Percentiles rank a stretch among this genome's conserved stretches.
phyloP scores from a whole-genome alignment of 2,329 filamentous ascomycete genomes.

The Scytalidium lignicola region DNA sequence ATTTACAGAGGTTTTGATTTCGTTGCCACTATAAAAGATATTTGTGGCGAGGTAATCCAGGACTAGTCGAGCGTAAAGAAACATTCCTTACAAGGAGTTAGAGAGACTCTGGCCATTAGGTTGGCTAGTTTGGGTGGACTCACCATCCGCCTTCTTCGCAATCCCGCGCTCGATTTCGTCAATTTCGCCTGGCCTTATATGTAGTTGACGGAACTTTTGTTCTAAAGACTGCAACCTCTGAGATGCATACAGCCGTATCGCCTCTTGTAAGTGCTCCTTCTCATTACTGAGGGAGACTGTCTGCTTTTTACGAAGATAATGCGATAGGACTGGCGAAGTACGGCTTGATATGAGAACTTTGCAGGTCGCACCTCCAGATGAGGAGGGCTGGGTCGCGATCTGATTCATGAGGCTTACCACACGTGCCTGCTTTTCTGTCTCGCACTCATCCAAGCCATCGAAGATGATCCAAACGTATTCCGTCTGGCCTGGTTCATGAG shows the following conservation, averaged over 20 bases:
- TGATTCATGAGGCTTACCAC: conserved; percentile 1
- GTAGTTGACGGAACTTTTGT: no score
- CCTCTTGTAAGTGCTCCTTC: conserved; percentile 11
- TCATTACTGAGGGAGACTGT: conserved; percentile 24
- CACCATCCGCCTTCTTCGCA: conserved; percentile 18
- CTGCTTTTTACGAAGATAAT: conserved; percentile 12
- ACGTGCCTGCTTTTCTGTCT: no score
- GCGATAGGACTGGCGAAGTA: conserved; percentile 11
- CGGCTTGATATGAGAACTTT: conserved; percentile 26
- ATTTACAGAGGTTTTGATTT: conserved; percentile 21
- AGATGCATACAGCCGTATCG: conserved; percentile 18
- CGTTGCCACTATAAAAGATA: conserved; percentile 23
- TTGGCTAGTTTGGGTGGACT: not conserved
- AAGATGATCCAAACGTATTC: conserved; percentile 10
- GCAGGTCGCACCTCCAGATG: conserved; percentile 4
- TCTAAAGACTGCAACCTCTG: conserved; percentile 5
- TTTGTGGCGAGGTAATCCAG: conserved; percentile 29
- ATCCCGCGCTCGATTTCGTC: conserved; percentile 13
- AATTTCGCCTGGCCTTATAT: conserved; percentile 8
- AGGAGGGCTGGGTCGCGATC: conserved; percentile 7
- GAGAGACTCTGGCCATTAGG: not conserved
- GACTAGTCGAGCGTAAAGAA: conserved; percentile 31
- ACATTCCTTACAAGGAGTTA: conserved; percentile 28
- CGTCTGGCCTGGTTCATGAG: conserved; percentile 2
- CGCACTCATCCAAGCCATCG: no score